Conservation (phyloP, 164 flowering plant genomes). For the Magnolia kwangsiensis region DNA sequence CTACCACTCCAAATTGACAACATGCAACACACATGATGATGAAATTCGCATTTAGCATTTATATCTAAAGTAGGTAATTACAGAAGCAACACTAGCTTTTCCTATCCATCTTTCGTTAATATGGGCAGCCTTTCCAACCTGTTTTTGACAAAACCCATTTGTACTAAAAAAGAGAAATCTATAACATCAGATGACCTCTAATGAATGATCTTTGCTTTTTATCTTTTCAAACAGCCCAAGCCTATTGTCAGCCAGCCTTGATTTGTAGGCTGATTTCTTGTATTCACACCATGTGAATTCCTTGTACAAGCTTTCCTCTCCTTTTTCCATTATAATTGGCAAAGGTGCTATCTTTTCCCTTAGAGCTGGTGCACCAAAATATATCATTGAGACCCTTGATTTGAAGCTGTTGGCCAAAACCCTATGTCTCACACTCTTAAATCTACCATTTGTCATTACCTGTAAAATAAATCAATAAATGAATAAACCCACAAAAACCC, state of each 20-base stretch:
- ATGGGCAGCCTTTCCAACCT: constrained; percentile 8
- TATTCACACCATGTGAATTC: constrained; percentile 93
- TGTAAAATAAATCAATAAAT: constrained; percentile 20
- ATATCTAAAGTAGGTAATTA: neutral
- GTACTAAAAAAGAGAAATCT: constrained; percentile 13
- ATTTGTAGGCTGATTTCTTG: constrained; percentile 61
- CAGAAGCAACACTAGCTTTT: neutral
- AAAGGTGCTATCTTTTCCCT: constrained; percentile 57
- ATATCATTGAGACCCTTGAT: constrained; percentile 82
- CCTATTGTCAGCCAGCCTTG: constrained; percentile 74
- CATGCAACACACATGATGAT: neutral
- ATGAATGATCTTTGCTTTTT: neutral
- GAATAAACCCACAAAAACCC: neutral
- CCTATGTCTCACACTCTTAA: constrained; percentile 83
- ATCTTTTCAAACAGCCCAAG: constrained; percentile 47
- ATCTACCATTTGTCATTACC: constrained; percentile 93
- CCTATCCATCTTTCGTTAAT: constrained; percentile 13
- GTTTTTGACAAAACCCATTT: constrained; percentile 12
- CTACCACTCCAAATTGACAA: too few relatives aligned
- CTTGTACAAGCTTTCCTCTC: constrained; percentile 70
- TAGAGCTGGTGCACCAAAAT: constrained; percentile 76
- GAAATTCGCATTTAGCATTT: neutral
- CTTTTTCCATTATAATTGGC: constrained; percentile 38
- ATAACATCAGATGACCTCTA: constrained; percentile 10
- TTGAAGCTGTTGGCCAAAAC: constrained; percentile 56